A percentile compares a stretch with the other conserved stretches of the same genome.
Conservation (phyloP, 768 basidiomycete species). For the Gyrodon lividus region DNA sequence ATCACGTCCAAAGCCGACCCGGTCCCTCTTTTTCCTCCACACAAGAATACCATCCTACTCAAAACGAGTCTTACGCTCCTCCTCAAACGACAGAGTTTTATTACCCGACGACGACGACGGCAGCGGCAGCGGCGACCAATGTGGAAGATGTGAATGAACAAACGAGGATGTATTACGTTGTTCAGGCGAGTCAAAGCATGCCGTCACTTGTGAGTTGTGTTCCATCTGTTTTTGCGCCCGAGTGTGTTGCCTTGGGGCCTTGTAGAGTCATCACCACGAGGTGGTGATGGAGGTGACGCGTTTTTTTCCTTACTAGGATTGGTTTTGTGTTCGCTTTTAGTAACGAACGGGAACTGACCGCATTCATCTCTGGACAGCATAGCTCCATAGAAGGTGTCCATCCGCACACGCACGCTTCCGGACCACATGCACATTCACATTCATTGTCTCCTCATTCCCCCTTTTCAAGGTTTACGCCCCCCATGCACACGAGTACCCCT, state of each 20-base stretch:
- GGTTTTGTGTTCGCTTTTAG: background rate
- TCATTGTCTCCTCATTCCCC: slow-evolving; percentile 19
- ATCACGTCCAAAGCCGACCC: background rate
- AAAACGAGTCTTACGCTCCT: slow-evolving; percentile 3
- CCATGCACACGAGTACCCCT: slow-evolving; percentile 26
- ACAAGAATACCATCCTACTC: background rate
- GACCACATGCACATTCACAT: slow-evolving; percentile 9
- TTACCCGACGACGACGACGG: slow-evolving; percentile 1
- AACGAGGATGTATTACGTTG: slow-evolving; percentile 10
- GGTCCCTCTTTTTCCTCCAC: slow-evolving; percentile 7
- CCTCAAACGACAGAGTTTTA: slow-evolving; percentile 6
- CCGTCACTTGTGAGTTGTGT: slow-evolving; percentile 26
- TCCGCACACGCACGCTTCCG: background rate
- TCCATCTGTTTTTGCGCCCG: background rate
- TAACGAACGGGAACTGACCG: background rate
- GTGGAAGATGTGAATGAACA: slow-evolving; percentile 15
- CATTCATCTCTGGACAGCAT: slow-evolving; percentile 12
- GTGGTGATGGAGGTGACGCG: background rate
- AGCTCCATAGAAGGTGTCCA: slow-evolving; percentile 4
- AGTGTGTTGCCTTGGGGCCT: background rate
- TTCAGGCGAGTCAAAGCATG: slow-evolving; percentile 16
- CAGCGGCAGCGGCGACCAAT: slow-evolving; percentile 13
- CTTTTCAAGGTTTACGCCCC: slow-evolving; percentile 21
- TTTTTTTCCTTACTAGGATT: background rate
- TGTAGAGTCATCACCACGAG: no score